Conservation (phyloP, 768 basidiomycete genomes). For the Lactarius akahatsu region DNA sequence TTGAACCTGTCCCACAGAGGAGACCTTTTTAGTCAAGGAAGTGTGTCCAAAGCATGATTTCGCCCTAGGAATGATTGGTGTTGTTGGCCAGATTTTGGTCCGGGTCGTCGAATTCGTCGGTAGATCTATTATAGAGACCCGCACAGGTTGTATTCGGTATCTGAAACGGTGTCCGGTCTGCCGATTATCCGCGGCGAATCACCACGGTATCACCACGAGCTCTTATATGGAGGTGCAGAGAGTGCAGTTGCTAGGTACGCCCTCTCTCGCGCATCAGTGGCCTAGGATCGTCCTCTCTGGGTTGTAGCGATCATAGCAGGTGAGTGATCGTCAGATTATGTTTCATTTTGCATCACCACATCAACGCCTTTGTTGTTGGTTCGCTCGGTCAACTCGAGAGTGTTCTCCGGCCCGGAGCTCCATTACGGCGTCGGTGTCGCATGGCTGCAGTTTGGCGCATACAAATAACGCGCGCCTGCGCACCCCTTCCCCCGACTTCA, state of each 20-base stretch:
- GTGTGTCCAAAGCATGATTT: neutral
- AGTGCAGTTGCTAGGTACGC: neutral
- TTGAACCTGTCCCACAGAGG: neutral
- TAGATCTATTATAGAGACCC: neutral
- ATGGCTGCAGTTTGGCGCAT: neutral
- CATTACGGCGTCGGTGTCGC: neutral
- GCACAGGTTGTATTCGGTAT: neutral
- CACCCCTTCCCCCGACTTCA: neutral
- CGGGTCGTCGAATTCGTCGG: neutral
- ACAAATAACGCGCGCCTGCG: neutral
- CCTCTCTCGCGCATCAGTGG: neutral
- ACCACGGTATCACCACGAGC: neutral
- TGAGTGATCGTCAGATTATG: neutral
- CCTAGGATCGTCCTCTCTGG: neutral
- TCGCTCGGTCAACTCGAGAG: neutral
- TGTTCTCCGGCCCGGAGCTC: neutral
- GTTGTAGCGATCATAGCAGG: neutral
- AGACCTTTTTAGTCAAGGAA: neutral
- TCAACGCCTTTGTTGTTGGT: neutral
- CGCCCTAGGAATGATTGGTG: neutral
- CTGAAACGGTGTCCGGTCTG: neutral
- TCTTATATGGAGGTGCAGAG: neutral
- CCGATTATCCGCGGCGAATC: conserved; percentile 17
- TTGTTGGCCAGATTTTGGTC: neutral
- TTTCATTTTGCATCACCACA: neutral